Evolutionary conservation across 2,329 filamentous ascomycete species (phyloP).

Genomic region (Zasmidium cellare): DNA sequence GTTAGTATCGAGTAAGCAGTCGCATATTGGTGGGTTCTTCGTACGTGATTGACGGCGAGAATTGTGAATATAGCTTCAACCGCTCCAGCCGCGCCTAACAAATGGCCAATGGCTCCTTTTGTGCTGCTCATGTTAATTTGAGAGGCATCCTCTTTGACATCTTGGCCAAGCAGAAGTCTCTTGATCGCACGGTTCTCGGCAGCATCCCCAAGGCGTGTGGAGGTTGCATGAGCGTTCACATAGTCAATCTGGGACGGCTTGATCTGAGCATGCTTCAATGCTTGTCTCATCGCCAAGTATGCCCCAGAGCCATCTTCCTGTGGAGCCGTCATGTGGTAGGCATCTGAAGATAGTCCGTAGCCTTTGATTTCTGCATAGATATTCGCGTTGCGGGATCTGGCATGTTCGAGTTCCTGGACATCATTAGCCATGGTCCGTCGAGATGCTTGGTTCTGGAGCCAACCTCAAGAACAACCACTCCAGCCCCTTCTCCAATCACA

Average conservation of each 20-base stretch:
- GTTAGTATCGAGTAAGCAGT: constrained; percentile 6
- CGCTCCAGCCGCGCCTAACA: constrained; percentile 87
- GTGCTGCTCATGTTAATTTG: constrained; percentile 86
- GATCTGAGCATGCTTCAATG: constrained; percentile 70
- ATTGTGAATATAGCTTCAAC: constrained; percentile 86
- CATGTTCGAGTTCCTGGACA: constrained; percentile 75
- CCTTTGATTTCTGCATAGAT: constrained; percentile 90
- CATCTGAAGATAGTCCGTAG: constrained; percentile 88
- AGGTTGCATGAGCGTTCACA: constrained; percentile 93
- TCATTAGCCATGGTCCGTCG: constrained; percentile 9
- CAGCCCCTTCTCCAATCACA: constrained; percentile 89
- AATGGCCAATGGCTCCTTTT: constrained; percentile 88
- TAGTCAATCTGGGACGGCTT: constrained; percentile 76
- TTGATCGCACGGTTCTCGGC: constrained; percentile 86
- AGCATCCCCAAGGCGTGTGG: constrained; percentile 78
- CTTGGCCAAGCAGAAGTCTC: constrained; percentile 70
- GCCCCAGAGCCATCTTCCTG: constrained; percentile 80
- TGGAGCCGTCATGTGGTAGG: constrained; percentile 90
- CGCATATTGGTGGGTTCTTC: constrained; percentile 27
- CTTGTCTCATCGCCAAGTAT: constrained; percentile 78
- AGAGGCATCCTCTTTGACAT: constrained; percentile 61
- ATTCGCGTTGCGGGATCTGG: constrained; percentile 70
- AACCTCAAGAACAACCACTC: constrained; percentile 79
- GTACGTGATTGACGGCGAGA: constrained; percentile 74
- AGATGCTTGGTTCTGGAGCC: constrained; percentile 1